Base-by-base conservation (phyloP, 1,139 yeast species). In the Hansenula lynferdii region DNA sequence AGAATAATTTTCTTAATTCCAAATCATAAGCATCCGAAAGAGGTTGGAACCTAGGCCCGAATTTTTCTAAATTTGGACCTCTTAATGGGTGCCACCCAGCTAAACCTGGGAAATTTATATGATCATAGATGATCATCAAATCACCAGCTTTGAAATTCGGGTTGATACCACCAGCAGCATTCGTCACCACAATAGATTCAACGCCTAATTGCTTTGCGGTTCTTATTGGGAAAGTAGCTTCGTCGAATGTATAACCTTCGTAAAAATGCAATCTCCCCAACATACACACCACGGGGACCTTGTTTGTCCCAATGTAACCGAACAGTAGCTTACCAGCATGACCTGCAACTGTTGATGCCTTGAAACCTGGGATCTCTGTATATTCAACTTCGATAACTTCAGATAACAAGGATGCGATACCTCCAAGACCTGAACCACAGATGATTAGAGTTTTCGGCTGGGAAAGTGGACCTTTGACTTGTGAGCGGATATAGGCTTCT, bases 381-480 rank as follows among this genome's bases (percentile, higher is more conserved):
- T 89, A 92, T 1, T 80, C 65, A 25, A 92, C 69, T 49, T 72
- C 75, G 30, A 75, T 59, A 34, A 74, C 59, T 34, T 62, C 65
- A 2, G 65, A 52, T 57, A 45, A 70, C 61, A 54, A 47, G 37
- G 75, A 67, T 2, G 92, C 83, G 38, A 92, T 81, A 0, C 95
- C 95, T 9, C 96, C 95, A 14, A 92, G 69, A 0, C 97, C 97
- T 4, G 97, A 86, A 6, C 98, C 97, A 65, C 97, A 90, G 37
- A 92, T 84, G 48, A 92, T 83, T 52, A 90, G 75, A 1, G 77
- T 82, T 42, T 77, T 66, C 1, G 94, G 92, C 1, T 21, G 31
- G 10, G 44, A 36, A 6, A 34, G 15, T 8, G 29, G 17, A 1
- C 20, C 38, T 6, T 45, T 31, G 4, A 47, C 33, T 20, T 37